Conservation (phyloP, 345 rosid genomes). For the Eucalyptus polyanthemos region DNA sequence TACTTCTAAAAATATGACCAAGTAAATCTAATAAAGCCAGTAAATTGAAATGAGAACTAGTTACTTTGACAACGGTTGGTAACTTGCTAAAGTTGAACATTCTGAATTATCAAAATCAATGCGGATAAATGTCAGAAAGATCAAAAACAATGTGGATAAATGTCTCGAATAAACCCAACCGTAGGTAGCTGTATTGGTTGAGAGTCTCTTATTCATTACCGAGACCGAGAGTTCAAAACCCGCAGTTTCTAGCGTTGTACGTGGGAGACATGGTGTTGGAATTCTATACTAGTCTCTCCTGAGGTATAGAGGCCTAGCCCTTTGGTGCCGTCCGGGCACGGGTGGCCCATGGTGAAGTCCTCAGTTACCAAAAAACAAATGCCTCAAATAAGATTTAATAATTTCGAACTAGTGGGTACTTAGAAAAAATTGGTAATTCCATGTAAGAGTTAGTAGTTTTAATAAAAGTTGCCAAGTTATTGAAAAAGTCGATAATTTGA, state of each 20-base stretch:
- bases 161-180: no score
- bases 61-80: background rate
- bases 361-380: no score
- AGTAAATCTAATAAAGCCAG: background rate
- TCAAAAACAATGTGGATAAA: no score
- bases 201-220: no score
- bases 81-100: background rate
- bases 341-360: no score
- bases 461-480: background rate
- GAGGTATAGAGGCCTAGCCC: no score
- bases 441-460: background rate
- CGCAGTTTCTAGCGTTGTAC: accelerated
- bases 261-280: no score
- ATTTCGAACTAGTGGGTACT: background rate
- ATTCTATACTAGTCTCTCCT: no score
- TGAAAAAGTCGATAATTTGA: background rate
- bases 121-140: no score
- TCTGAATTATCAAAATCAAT: background rate
- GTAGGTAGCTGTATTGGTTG: accelerated
- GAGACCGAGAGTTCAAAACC: accelerated
- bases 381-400: background rate
- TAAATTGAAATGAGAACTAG: background rate
- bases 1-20: background rate
- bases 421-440: no score
- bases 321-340: accelerated